phyloP scores from a whole-genome alignment of 495 filamentous ascomycete genomes.

The Hypoxylon lenormandii region DNA sequence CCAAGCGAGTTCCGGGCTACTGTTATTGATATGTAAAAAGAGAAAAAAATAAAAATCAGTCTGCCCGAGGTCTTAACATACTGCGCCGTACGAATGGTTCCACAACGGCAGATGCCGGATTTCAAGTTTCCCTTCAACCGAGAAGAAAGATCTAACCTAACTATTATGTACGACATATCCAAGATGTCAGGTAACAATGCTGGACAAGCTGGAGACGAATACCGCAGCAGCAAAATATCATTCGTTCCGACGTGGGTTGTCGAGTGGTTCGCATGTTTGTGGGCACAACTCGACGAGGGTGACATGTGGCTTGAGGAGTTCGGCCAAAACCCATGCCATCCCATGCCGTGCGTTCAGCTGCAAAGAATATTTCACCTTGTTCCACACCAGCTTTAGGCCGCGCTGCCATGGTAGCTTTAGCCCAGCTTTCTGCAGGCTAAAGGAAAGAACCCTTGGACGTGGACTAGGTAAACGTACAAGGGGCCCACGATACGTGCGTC shows the following conservation, averaged over 20 bases:
- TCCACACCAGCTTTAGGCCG: conserved; percentile 19
- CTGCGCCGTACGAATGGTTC: not conserved
- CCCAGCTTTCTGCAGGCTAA: not conserved
- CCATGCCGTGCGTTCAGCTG: conserved; percentile 7
- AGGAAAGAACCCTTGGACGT: not conserved
- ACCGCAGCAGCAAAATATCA: not conserved
- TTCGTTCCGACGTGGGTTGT: not conserved
- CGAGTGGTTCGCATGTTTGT: not conserved
- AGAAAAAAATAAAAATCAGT: too few relatives aligned
- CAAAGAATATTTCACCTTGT: conserved; percentile 26
- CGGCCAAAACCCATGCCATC: conserved; percentile 1
- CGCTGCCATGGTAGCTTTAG: not conserved
- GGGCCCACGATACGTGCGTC: conserved; percentile 8
- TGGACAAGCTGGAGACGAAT: not conserved
- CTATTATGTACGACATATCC: not conserved
- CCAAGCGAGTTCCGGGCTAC: not conserved
- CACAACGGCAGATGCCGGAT: not conserved
- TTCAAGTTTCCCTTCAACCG: not conserved
- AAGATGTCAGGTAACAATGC: not conserved
- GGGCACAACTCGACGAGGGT: not conserved
- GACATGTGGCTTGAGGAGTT: conserved; percentile 7
- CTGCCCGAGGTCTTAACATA: not conserved
- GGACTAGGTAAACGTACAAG: not conserved
- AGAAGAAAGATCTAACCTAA: not conserved
- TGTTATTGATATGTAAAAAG: conserved; percentile 1